Evolutionary conservation across 2,329 filamentous ascomycete species (phyloP), one percentile per base, ranked within the genome.

Genomic region (Incumbomyces delicatus): DNA sequence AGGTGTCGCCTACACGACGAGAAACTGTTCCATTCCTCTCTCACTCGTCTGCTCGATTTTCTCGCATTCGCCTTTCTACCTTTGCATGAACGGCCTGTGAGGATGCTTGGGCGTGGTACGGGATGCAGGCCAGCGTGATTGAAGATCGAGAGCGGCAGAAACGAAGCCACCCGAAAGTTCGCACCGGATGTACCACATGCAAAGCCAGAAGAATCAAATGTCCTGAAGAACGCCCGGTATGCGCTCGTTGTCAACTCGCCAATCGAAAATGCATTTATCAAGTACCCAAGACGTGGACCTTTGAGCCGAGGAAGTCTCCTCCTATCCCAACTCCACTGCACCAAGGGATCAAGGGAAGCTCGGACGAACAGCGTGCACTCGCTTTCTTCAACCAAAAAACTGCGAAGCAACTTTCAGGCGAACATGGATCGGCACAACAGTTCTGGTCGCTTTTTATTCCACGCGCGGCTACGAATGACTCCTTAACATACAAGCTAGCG

Each of bases 201-300:
- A 49, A 52, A 50, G 46, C 52, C 38, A 52, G 53, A 32, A 47
- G 53, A 8, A 51, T 55, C 22, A 55, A 55, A 43, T 55, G 51
- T 39, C 48, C 52, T 43, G 53, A 55, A 47, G 44, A 22, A 12
- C 51, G 51, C 30, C 50, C 52, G 14, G 40, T 41, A 6, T 55
- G 53, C 50, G 43, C 47, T 7, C 51, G 51, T 45, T 55, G 53
- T 20, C 40, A 29, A 14, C 30, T 42, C 7, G 20, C 22, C 30
- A 17, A 22, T 34, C 40, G 40, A 10, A 32, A 34, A 33, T 42
- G 40, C 13, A 18, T 36, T n/a, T 44, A 44, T 29, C 31, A 31
- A 20, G 42, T 44, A 14, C 42, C 34, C 20, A 44, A 22, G n/a
- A 36, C 31, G 11, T 44, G 42, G 42, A 6, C 36, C 7, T 44